Conservation (phyloP, 2,329 filamentous ascomycete species). For the Diplodia sapinea region DNA sequence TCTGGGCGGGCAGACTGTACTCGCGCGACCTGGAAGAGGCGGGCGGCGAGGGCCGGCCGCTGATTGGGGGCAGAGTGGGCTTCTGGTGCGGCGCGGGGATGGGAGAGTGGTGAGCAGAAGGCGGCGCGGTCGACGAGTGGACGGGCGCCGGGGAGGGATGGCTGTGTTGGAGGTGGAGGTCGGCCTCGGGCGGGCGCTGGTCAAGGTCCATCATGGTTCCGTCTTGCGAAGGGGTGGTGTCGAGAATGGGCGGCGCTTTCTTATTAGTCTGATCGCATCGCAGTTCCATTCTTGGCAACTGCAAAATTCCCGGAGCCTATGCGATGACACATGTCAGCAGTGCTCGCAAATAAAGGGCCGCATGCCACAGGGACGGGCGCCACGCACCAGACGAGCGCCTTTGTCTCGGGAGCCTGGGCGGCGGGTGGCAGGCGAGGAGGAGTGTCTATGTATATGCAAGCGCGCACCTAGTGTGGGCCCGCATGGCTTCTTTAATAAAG, state of each 20-base stretch:
- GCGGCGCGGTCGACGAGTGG: constrained; percentile 34
- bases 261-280: constrained; percentile 41
- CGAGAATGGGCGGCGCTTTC: constrained; percentile 34
- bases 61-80: constrained; percentile 23
- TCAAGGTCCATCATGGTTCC: constrained; percentile 38
- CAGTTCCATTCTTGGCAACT: constrained; percentile 49
- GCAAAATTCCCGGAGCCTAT: constrained; percentile 46
- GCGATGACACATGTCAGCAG: constrained; percentile 33
- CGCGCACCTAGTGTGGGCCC: constrained; percentile 19
- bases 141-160: constrained; percentile 33
- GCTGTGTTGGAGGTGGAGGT: constrained; percentile 35
- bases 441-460: constrained; percentile 40
- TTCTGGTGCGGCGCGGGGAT: constrained; percentile 28
- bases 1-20: constrained; percentile 31
- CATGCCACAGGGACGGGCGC: constrained; percentile 24
- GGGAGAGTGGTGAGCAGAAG: constrained; percentile 35
- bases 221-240: constrained; percentile 27
- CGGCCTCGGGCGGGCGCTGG: constrained; percentile 33
- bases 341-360: constrained; percentile 23
- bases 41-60: constrained; percentile 33
- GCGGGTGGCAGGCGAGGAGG: constrained; percentile 39
- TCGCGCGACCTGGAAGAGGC: constrained; percentile 36
- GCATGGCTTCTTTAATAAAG: constrained; percentile 40
- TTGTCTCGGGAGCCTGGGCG: constrained; percentile 27
- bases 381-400: constrained; percentile 29